These are phyloP conservation scores for Lizonia empirigonia DNA, from an alignment of 2,329 filamentous ascomycete genomes.

Conservation along the genomic window DNA sequence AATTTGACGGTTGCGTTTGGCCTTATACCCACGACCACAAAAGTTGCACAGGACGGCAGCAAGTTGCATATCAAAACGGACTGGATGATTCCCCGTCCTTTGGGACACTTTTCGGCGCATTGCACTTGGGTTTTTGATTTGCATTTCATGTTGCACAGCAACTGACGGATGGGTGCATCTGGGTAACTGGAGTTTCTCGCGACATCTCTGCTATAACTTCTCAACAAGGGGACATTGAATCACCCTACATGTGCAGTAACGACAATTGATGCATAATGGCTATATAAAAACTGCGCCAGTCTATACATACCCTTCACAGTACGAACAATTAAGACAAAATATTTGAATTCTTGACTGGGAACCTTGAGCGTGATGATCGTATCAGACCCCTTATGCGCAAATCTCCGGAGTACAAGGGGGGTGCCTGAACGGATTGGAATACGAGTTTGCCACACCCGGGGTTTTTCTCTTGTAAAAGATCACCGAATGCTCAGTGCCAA, in stretches of 20 bases:
- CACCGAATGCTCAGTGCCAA: too few species aligned
- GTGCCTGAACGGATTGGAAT: too few species aligned
- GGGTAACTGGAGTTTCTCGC: slow-evolving; percentile 20
- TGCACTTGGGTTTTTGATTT: slow-evolving; percentile 9
- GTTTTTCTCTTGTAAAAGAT: too few species aligned
- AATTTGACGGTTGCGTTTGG: not conserved
- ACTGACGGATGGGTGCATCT: slow-evolving; percentile 21
- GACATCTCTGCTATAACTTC: slow-evolving; percentile 10
- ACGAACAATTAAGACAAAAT: slow-evolving; percentile 11
- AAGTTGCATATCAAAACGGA: slow-evolving; percentile 15
- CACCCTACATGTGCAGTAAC: slow-evolving; percentile 20
- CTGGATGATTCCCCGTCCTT: slow-evolving; percentile 2
- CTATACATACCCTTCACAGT: slow-evolving; percentile 16
- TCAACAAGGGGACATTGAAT: slow-evolving; percentile 15
- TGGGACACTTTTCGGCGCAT: slow-evolving; percentile 7
- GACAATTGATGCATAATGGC: slow-evolving; percentile 29
- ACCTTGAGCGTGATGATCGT: not conserved
- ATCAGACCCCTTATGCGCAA: not conserved
- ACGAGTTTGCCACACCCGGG: too few species aligned
- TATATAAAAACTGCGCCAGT: slow-evolving; percentile 20
- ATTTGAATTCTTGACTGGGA: slow-evolving; percentile 1
- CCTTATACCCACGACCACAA: slow-evolving; percentile 2
- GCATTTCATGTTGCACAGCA: slow-evolving; percentile 19
- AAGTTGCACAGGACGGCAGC: slow-evolving; percentile 3
- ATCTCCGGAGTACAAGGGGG: too few species aligned